Conservation (phyloP, 345 rosid species). For the Linum trigynum region DNA sequence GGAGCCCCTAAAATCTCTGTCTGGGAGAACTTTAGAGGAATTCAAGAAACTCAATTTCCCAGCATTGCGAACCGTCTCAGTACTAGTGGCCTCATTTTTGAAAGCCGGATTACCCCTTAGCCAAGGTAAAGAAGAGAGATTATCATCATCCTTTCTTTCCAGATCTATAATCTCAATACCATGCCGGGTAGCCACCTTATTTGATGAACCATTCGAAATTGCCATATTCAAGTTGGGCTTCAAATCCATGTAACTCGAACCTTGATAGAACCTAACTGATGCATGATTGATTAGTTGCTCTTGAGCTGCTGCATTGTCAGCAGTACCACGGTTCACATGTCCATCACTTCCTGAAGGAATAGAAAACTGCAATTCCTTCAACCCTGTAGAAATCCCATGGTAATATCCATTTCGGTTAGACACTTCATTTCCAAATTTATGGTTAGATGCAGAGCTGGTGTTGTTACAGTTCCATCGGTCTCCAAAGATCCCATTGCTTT, state of each 20-base stretch:
- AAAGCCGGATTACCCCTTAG: constrained; percentile 22
- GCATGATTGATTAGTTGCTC: constrained; percentile 13
- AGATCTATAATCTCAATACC: constrained; percentile 32
- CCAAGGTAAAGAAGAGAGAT: constrained; percentile 38
- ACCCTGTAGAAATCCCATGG: constrained; percentile 30
- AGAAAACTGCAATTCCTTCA: constrained; percentile 26
- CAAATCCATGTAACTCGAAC: constrained; percentile 24
- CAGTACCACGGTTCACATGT: constrained; percentile 13
- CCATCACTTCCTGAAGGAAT: constrained; percentile 14
- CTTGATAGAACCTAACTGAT: constrained; percentile 18
- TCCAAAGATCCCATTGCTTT: constrained; percentile 13
- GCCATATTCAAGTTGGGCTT: constrained; percentile 39
- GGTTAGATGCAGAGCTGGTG: constrained; percentile 22
- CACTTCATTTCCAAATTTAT: constrained; percentile 20
- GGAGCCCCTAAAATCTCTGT: constrained; percentile 24
- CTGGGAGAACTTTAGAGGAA: constrained; percentile 27
- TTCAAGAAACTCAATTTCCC: constrained; percentile 25
- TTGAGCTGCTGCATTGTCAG: constrained; percentile 15
- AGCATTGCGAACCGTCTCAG: constrained; percentile 25
- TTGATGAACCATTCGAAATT: constrained; percentile 33
- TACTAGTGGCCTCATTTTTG: constrained; percentile 21
- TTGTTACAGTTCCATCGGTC: constrained; percentile 16
- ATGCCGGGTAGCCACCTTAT: constrained; percentile 21
- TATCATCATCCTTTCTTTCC: constrained; percentile 39
- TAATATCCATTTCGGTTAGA: constrained; percentile 24